Base-by-base conservation (phyloP, 2,329 filamentous ascomycete species). In the Xylariaceae sp. region DNA sequence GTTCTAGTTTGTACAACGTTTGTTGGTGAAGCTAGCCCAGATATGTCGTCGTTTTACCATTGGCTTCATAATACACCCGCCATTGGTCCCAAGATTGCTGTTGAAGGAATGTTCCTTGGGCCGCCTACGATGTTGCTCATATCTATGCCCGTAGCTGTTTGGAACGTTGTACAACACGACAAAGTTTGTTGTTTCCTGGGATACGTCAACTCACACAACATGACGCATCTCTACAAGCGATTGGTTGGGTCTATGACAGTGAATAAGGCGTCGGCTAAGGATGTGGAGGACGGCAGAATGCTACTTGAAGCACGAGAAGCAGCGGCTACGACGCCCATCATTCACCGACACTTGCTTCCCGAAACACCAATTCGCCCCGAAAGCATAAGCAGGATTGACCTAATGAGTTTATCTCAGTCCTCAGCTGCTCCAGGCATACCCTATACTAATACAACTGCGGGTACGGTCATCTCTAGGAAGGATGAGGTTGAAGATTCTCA, bases 1-100 rank as follows among this genome's bases (percentile, higher is more conserved):
- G 81, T 86, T n/a, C 71, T 87, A 9, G 84, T 86, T 1, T 87
- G 84, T 66, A 87, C 84, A 0, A 87, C 84, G 0, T 87, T 86
- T 64, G 81, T 86, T 23, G 84, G 84, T 23, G 84, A 87, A 60
- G 81, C 83, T 3, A 86, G 81, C 60, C 77, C 82, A 10, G 83
- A 87, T 57, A 86, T 87, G 83, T 79, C 81, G 3, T 85, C 79
- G 20, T 87, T 86, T 66, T 81, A 85, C 53, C 80, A 85, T 58
- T 87, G 84, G 84, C 74, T 87, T n/a, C 79, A 83, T 39, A 81
- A 82, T 59, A 78, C 79, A 1, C 82, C 84, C 1, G 70, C 79
- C 0, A 75, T 82, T 3, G 80, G 81, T 1, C 76, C 80, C 13
- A 83, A 81, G 60, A 82, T 87, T 51, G 77, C 80, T 6, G 83